These are phyloP conservation scores for Gossypium laxum DNA, from an alignment of 441 rosid species.

Conservation along the genomic window DNA sequence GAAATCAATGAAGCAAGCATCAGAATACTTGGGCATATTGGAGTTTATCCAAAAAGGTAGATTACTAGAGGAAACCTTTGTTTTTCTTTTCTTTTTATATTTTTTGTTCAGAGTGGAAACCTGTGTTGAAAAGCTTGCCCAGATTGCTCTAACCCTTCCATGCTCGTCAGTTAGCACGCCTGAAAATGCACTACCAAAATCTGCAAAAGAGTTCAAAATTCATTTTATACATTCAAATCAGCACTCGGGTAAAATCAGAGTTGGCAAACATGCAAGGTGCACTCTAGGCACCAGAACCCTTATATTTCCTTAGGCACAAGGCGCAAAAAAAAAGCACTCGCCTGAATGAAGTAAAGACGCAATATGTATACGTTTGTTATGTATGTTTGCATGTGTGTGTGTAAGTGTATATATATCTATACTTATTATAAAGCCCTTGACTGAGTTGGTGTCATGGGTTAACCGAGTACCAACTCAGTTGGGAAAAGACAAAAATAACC, in stretches of 20 bases:
- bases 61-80: conserved; percentile 46
- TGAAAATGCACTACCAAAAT: conserved; percentile 85
- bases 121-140: conserved; percentile 96
- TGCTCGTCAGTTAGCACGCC: conserved; percentile 83
- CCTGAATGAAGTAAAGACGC: neutral
- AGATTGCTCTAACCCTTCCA: conserved; percentile 85
- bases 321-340: neutral
- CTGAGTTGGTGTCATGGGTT: too few species aligned
- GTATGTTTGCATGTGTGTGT: neutral
- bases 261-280: neutral
- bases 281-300: neutral
- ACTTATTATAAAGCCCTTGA: too few species aligned
- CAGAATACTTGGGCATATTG: conserved; percentile 1
- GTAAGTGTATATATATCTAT: neutral
- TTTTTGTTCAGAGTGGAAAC: conserved; percentile 30
- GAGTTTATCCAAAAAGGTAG: conserved; percentile 12
- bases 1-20: conserved; percentile 25
- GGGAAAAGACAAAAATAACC: too few species aligned
- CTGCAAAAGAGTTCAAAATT: conserved; percentile 33
- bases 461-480: too few species aligned
- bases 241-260: conserved; percentile 2
- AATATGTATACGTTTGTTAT: neutral
- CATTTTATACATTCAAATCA: conserved; percentile 7
- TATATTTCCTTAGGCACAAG: neutral
- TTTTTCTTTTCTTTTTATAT: conserved; percentile 13